These are phyloP conservation scores for Penicillium diatomitis DNA, from an alignment of 495 filamentous ascomycete species.

Conservation along the genomic window DNA sequence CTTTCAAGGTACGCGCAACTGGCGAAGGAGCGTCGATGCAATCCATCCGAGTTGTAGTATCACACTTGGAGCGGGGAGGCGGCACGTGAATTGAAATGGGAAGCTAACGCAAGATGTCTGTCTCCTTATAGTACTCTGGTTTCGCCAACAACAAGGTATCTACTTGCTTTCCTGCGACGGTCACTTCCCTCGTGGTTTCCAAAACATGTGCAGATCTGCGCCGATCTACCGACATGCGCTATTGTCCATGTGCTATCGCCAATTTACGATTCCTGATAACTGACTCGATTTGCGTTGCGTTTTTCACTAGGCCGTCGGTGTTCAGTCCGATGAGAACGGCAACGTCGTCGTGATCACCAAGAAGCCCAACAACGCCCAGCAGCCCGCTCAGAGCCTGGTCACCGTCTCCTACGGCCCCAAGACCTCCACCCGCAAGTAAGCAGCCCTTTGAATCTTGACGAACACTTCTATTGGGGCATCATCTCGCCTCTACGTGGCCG, in stretches of 20 bases:
- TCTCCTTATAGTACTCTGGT: constrained; percentile 63
- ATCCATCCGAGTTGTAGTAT: too few relatives aligned
- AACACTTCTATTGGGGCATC: neutral
- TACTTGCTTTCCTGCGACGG: neutral
- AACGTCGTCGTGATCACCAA: constrained; percentile 72
- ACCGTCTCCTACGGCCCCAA: constrained; percentile 57
- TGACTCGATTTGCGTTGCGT: constrained; percentile 6
- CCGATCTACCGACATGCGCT: too few relatives aligned
- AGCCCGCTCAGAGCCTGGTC: constrained; percentile 55
- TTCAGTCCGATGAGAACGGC: constrained; percentile 57
- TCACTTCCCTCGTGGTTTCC: too few relatives aligned
- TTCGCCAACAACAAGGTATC: constrained; percentile 88
- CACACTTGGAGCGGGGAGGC: too few relatives aligned
- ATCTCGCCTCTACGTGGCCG: neutral
- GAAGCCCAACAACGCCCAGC: constrained; percentile 58
- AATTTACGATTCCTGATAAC: neutral
- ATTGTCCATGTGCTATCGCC: too few relatives aligned
- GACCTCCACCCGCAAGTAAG: constrained; percentile 72
- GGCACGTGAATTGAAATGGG: neutral
- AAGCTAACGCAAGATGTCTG: neutral
- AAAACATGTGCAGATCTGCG: too few relatives aligned
- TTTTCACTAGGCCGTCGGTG: constrained; percentile 62
- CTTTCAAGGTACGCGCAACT: constrained; percentile 64
- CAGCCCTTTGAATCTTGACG: neutral
- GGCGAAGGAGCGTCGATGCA: neutral